Base-by-base conservation (phyloP, 2,329 filamentous ascomycete genomes). In the Penicillium italicum region DNA sequence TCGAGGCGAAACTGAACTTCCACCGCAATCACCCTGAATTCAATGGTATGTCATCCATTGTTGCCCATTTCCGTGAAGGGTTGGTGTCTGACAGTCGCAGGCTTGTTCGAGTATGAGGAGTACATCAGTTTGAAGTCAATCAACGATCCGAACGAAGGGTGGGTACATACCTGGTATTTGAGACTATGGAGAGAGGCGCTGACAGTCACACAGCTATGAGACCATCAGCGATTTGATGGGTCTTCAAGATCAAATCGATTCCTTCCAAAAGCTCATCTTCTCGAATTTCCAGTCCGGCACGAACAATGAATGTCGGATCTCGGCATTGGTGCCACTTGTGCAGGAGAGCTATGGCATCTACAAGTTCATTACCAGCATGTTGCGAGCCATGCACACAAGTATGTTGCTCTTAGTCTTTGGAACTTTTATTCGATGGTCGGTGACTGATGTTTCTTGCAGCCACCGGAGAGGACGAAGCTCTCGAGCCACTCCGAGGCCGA, bases 291-390 rank as follows among this genome's bases (percentile, higher is more conserved):
- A 92, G 57, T 85, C 87, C 62, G 89, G 92, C 26, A 87, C 89
- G 45, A 96, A 96, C 77, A 99, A 97, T 69, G 94, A 99, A 74
- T 97, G 93, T 74, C 85, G 93, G 59, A 99, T 99, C 68, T 95
- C 93, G 14, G 90, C 94, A 1, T 78, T 99, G 50, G 92, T 97
- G 22, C 91, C 92, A 2, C 79, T 99, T 41, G 94, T 99, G 3
- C 91, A 96, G 72, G 94, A 99, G 79, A 97, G 91, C 72, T 99
- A 97, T 75, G 94, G 94, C 45, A 97, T 99, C 65, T 99, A 99
- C 81, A 97, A 97, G 76, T 99, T 99, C 73, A 92, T 97, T 62
- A 99, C 94, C 0, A 99, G 94, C 87, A 99, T 99, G 94, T 77
- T 99, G 59, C 85, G 94, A 53, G 94, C 94, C 16, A 97, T 99